Percentiles rank a stretch among this genome's conserved stretches.
These are phyloP conservation scores for Strobilomyces confusus DNA, from an alignment of 768 basidiomycete genomes.

Conservation along the genomic window DNA sequence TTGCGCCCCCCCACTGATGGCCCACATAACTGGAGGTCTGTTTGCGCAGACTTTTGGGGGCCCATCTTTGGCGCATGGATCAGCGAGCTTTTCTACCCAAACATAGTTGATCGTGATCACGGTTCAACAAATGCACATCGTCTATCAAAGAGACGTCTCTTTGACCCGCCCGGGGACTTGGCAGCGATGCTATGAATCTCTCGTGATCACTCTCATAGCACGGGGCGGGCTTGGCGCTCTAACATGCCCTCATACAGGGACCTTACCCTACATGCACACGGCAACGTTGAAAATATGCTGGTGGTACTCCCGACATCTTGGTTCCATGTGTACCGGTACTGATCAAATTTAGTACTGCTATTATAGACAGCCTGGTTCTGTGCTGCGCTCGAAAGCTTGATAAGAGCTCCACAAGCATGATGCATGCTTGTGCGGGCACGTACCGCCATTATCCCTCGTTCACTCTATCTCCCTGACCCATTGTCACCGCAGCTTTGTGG, in stretches of 20 bases:
- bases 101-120: neutral
- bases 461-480: slow-evolving; percentile 1
- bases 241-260: too few species aligned
- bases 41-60: too few species aligned
- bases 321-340: too few species aligned
- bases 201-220: neutral
- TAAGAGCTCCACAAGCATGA: too few species aligned
- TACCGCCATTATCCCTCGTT: slow-evolving; percentile 18
- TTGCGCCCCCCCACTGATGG: neutral
- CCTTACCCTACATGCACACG: neutral
- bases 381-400: neutral
- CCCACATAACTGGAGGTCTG: too few species aligned
- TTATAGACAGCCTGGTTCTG: neutral
- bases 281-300: neutral
- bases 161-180: neutral
- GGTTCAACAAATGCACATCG: neutral
- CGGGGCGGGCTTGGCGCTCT: neutral
- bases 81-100: too few species aligned
- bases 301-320: neutral
- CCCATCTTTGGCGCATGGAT: too few species aligned
- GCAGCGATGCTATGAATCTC: neutral
- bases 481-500: slow-evolving; percentile 8
- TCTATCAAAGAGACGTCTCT: neutral
- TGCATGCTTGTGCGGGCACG: slow-evolving; percentile 13
- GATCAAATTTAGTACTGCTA: too few species aligned